Evolutionary conservation across 441 rosid species (phyloP).

Genomic region (Macaranga tanarius): DNA sequence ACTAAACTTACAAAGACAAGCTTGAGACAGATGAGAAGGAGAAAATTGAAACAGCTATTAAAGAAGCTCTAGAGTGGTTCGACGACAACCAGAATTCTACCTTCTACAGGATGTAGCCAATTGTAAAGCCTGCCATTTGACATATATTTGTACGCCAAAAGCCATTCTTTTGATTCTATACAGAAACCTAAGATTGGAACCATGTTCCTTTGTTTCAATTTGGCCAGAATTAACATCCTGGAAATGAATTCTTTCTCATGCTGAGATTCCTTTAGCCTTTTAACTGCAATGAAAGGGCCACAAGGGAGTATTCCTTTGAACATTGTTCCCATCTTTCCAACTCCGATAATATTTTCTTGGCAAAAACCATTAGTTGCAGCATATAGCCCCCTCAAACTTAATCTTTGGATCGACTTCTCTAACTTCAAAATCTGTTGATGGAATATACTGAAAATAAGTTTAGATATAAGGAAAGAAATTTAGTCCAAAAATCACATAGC

Average conservation of each 20-base stretch:
- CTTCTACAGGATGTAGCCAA: conserved; percentile 5
- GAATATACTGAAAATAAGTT: background rate
- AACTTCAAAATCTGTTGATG: background rate
- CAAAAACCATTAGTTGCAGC: background rate
- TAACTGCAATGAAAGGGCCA: conserved; percentile 14
- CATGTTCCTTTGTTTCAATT: conserved; percentile 11
- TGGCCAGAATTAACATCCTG: background rate
- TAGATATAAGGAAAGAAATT: background rate
- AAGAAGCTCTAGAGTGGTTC: conserved; percentile 91
- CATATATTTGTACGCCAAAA: conserved; percentile 22
- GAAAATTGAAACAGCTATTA: conserved; percentile 62
- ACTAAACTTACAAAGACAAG: no score
- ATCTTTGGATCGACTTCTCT: conserved; percentile 1
- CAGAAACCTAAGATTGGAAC: conserved; percentile 24
- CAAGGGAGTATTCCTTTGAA: conserved; percentile 4
- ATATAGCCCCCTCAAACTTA: background rate
- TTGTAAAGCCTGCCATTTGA: conserved; percentile 21
- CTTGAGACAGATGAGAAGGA: conserved; percentile 89
- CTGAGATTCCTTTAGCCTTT: background rate
- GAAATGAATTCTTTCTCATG: conserved; percentile 2
- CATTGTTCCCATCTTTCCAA: conserved; percentile 4
- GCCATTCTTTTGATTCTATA: conserved; percentile 1
- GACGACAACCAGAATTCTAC: conserved; percentile 70
- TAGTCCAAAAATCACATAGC: conserved; percentile 3
- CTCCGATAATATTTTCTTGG: background rate